These are phyloP conservation scores for Calocera cornea DNA, from an alignment of 768 basidiomycete genomes.

Conservation along the genomic window DNA sequence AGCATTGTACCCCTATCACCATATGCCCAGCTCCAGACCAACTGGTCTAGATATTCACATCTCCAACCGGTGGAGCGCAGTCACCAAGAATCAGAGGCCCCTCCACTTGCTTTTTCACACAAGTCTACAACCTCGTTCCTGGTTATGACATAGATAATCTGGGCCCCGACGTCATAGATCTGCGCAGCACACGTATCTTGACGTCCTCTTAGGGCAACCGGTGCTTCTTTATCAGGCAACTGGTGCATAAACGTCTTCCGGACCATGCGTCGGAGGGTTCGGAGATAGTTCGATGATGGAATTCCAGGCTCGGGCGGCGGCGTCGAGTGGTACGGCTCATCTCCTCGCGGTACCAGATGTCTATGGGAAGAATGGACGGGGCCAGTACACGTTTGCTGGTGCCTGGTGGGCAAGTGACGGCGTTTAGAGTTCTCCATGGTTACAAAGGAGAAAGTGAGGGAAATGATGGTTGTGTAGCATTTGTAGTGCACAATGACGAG, in stretches of 20 bases:
- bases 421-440: neutral
- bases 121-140: neutral
- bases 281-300: neutral
- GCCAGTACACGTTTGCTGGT: neutral
- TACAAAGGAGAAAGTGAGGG: neutral
- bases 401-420: neutral
- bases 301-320: neutral
- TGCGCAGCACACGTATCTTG: neutral
- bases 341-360: neutral
- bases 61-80: too few relatives aligned
- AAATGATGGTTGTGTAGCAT: too few relatives aligned
- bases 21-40: neutral
- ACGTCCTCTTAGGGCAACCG: neutral
- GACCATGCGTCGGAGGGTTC: neutral
- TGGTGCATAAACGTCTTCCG: neutral
- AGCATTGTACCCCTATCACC: neutral
- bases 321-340: neutral
- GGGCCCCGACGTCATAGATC: neutral
- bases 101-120: neutral
- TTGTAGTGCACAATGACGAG: too few relatives aligned
- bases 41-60: too few relatives aligned
- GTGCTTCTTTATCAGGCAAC: neutral
- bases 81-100: too few relatives aligned
- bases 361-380: neutral
- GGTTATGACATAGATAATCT: neutral